Base-by-base conservation (phyloP, 164 flowering plant species). In the Litsea cubeba region DNA sequence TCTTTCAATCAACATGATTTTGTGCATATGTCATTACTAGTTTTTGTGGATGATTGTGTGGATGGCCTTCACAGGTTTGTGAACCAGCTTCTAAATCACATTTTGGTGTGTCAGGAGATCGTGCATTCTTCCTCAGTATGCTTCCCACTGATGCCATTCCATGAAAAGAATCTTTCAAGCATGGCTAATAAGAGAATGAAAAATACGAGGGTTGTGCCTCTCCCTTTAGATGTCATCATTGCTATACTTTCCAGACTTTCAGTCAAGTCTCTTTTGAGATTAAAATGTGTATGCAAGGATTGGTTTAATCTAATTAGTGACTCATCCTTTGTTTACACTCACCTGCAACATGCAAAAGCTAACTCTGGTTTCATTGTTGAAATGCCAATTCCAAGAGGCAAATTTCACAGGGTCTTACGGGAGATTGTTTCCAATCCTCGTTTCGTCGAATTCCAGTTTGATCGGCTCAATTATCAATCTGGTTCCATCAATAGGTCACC, bases 291-390 rank as follows among this genome's bases (percentile, higher is more conserved):
- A 5, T 28, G 69, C 28, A 66, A 66, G 69, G 40, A 15, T 14
- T 66, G 69, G 69, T 66, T 12, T 66, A 17, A 66, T 25, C 8
- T 66, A 14, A 66, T 66, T 25, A 66, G 18, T 25, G 69, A 66
- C 20, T 15, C 69, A 30, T 66, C n/a, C 35, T 66, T 66, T 30
- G 46, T 66, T 3, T 6, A 66, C 4, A 12, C 46, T 26, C 46
- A 66, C 14, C 20, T 66, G 5, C 22, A 12, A 12, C 40, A 28
- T 28, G 18, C 35, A 30, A 30, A 51, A 66, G 26, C 46, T 28
- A 66, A 25, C 46, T 17, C 40, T 66, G 69, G 69, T 66, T 66
- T 66, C 35, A 66, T 66, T 66, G 69, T 66, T 66, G 69, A 66
- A 26, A 30, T 40, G 14, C 69, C 69, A 14, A 66, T 66, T 66